Evolutionary conservation across 2,329 filamentous ascomycete species (phyloP), one percentile per base, ranked within the genome.

Genomic region (Fusarium scirpi): DNA sequence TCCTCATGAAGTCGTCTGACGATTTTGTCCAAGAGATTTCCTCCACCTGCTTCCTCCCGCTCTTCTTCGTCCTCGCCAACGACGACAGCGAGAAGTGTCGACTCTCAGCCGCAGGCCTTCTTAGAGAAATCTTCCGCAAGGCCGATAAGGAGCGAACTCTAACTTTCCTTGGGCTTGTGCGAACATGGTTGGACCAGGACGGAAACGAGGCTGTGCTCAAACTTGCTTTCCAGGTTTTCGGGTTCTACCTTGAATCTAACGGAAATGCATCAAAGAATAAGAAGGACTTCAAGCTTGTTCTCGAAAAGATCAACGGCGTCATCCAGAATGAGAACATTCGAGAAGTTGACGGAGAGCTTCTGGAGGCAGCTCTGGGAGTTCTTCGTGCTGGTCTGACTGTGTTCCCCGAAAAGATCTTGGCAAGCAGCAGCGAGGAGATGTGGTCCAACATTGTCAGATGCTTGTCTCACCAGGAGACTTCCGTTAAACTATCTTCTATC

Each of bases 1-100:
- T 99, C n/a, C 84, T 98, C 24, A 90, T 89, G 69, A 98, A 98
- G 81, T 91, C 94, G 7, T 91, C 92, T 0, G 89, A 94, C 41
- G 92, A 94, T 27, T 89, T 94, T 47, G 89, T 94, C 10, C 93
- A 97, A 78, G 92, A 97, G 71, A 88, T 97, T 34, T 86, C 93
- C 0, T 89, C 89, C 3, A 92, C 90, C 22, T 93, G 94, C 77
- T 99, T 98, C 82, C 86, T 97, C 24, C 94, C 94, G 0, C 81
- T 99, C 8, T 89, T 98, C 53, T 89, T 97, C 74, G 90, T 94
- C 18, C 86, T 98, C 67, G 90, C 92, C 63, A 97, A 98, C 74
- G 96, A 99, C 65, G 92, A 97, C 57, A 93, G 93, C 51, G 87
- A 91, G 54, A 92, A 93, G 72, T 99, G 96, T 79, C 90, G 93